phyloP scores from a whole-genome alignment of 116 monocot genomes.

The Phalaenopsis hybrid region DNA sequence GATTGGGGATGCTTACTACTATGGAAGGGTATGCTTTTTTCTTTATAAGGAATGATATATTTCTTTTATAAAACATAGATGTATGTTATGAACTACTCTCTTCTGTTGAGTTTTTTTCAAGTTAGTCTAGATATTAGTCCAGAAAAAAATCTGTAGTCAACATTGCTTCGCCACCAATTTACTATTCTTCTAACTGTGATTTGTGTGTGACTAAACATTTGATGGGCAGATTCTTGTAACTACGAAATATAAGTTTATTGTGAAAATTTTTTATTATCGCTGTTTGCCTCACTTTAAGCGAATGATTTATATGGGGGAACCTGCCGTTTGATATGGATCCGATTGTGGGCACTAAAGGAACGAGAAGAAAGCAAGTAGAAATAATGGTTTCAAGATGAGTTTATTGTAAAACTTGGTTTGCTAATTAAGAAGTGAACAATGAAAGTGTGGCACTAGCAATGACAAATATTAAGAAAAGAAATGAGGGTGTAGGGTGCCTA shows the following conservation, averaged over 20 bases:
- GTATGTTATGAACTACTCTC: background rate
- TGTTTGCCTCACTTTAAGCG: background rate
- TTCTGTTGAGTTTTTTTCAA: background rate
- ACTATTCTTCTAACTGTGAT: background rate
- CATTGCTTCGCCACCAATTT: background rate
- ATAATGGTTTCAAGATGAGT: background rate
- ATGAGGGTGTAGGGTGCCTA: background rate
- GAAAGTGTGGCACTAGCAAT: background rate
- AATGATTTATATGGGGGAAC: background rate
- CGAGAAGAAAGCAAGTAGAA: background rate
- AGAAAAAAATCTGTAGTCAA: background rate
- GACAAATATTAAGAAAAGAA: background rate
- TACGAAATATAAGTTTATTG: background rate
- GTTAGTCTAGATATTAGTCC: background rate
- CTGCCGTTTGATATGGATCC: background rate
- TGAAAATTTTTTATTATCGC: background rate
- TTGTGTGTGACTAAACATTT: background rate
- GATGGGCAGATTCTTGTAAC: background rate
- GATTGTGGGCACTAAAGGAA: background rate
- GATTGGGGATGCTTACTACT: slow-evolving; percentile 98
- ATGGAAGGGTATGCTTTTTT: slow-evolving; percentile 69
- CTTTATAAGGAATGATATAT: slow-evolving; percentile 69
- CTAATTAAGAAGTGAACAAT: background rate
- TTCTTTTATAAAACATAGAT: background rate
- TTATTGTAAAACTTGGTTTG: background rate